These are phyloP conservation scores for Coemansia sp. DNA, from an alignment of 192 early-diverging fungal species.

Conservation along the genomic window DNA sequence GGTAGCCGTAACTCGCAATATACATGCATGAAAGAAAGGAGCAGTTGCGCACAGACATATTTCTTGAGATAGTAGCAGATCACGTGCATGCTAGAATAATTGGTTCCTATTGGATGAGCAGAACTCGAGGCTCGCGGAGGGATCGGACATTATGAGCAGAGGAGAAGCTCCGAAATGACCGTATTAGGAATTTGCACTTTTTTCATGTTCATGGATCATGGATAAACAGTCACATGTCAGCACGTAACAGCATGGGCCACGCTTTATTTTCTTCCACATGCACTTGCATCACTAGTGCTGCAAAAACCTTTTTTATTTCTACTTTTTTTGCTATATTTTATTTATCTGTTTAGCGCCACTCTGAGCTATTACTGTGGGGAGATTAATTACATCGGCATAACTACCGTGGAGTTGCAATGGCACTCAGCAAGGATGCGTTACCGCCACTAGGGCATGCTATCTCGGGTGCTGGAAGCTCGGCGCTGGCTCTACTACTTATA, in stretches of 20 bases:
- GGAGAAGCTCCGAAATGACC: neutral
- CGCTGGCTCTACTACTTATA: slow-evolving; percentile 84
- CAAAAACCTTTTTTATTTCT: neutral
- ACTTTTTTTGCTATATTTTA: neutral
- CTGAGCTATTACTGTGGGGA: neutral
- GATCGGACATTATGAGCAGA: neutral
- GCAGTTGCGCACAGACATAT: neutral
- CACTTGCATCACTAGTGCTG: neutral
- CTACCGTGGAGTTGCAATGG: slow-evolving; percentile 4
- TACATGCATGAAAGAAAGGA: neutral
- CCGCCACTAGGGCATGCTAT: slow-evolving; percentile 89
- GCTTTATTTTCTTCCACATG: neutral
- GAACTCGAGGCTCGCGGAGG: neutral
- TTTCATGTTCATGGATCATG: neutral
- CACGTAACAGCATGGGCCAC: neutral
- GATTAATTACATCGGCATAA: neutral
- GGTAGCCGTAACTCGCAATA: slow-evolving; percentile 27
- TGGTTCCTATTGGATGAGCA: too few species aligned
- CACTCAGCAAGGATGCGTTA: slow-evolving; percentile 51
- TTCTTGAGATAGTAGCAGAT: too few species aligned
- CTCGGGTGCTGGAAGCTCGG: slow-evolving; percentile 86
- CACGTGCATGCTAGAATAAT: too few species aligned
- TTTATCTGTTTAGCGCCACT: neutral
- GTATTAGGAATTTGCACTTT: slow-evolving; percentile 1
- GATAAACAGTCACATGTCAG: slow-evolving; percentile 5